A percentile compares a stretch with the other conserved stretches of the same genome.
Conservation (phyloP, 1,284 basidiomycete genomes). For the Mrakiaceae sp. region DNA sequence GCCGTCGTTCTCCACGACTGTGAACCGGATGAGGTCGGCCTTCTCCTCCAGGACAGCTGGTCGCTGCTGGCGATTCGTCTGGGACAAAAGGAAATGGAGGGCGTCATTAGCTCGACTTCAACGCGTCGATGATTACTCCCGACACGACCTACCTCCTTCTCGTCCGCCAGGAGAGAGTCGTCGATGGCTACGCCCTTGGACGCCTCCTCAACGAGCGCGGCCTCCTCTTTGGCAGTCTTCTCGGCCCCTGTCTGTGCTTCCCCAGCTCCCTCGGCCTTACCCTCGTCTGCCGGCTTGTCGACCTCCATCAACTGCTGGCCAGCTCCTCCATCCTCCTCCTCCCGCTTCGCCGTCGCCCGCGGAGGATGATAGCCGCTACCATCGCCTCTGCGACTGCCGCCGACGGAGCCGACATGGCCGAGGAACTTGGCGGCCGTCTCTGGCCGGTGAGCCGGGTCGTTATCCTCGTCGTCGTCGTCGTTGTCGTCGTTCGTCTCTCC, state of each 20-base stretch:
- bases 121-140: neutral
- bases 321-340: neutral
- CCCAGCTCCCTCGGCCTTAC: neutral
- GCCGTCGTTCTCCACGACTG: slow-evolving; percentile 14
- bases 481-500: no score
- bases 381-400: slow-evolving; percentile 9
- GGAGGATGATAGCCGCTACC: slow-evolving; percentile 2
- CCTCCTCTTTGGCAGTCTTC: neutral
- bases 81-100: neutral
- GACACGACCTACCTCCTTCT: slow-evolving; percentile 12
- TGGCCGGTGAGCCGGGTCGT: neutral
- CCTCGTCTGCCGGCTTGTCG: neutral
- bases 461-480: neutral
- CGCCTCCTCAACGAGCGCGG: slow-evolving; percentile 8
- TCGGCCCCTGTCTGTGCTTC: no score
- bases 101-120: neutral
- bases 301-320: neutral
- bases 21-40: slow-evolving; percentile 10
- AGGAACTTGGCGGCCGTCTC: neutral
- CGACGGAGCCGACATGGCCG: neutral
- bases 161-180: slow-evolving; percentile 9
- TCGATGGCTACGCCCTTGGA: slow-evolving; percentile 13
- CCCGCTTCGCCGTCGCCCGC: neutral
- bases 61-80: slow-evolving; percentile 10
- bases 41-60: slow-evolving; percentile 14